A percentile compares a stretch with the other conserved stretches of the same genome.
Evolutionary conservation across 495 filamentous ascomycete genomes (phyloP).

Genomic region (Penicilliopsis zonata): DNA sequence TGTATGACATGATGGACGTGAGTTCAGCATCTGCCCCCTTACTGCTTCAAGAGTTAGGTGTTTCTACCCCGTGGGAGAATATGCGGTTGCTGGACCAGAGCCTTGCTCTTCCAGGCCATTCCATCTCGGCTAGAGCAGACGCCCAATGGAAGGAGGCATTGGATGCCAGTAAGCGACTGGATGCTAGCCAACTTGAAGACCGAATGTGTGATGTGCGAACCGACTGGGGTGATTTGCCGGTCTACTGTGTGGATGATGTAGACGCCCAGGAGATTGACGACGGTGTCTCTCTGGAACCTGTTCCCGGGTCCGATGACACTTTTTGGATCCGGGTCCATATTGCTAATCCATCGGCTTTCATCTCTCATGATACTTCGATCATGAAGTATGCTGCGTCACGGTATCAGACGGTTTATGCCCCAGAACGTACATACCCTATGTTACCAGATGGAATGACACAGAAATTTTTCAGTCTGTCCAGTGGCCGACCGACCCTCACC

Average conservation of each 20-base stretch:
- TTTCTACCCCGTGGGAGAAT: slow-evolving; percentile 72
- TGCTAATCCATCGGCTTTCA: slow-evolving; percentile 86
- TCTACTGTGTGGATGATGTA: slow-evolving; percentile 75
- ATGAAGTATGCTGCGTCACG: slow-evolving; percentile 54
- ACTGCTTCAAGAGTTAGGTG: slow-evolving; percentile 80
- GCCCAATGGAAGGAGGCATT: slow-evolving; percentile 17
- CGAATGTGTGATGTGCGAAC: slow-evolving; percentile 49
- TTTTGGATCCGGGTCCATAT: slow-evolving; percentile 86
- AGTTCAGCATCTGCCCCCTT: slow-evolving; percentile 44
- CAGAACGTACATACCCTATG: slow-evolving; percentile 65
- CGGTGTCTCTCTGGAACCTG: slow-evolving; percentile 65
- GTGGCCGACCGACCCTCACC: slow-evolving; percentile 59
- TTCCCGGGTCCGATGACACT: slow-evolving; percentile 36
- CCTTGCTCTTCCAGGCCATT: slow-evolving; percentile 48
- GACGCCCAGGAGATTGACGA: slow-evolving; percentile 77
- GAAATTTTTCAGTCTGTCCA: slow-evolving; percentile 54
- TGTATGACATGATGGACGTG: slow-evolving; percentile 53
- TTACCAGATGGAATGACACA: slow-evolving; percentile 46
- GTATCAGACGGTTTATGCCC: slow-evolving; percentile 57
- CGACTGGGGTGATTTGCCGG: slow-evolving; percentile 56
- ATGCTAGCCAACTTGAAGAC: slow-evolving; percentile 17
- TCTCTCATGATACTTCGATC: slow-evolving; percentile 43
- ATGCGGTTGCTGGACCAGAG: slow-evolving; percentile 46
- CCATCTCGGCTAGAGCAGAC: slow-evolving; percentile 22
- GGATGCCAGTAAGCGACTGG: slow-evolving; percentile 15